These are phyloP conservation scores for Phascolomyces articulosus DNA, from an alignment of 371 early-diverging fungal species.

Conservation along the genomic window DNA sequence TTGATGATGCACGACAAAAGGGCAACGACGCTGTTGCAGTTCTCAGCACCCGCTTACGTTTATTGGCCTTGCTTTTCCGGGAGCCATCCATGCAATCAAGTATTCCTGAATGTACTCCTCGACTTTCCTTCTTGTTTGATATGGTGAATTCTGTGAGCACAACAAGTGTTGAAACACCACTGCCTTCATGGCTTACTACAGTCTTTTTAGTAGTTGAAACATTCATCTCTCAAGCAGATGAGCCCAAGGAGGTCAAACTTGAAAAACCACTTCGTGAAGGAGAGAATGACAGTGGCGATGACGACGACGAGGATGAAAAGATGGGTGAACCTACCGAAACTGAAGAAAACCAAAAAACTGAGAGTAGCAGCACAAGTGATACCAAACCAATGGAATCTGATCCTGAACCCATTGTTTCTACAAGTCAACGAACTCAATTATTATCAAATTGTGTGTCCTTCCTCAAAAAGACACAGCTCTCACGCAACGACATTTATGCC, in stretches of 20 bases:
- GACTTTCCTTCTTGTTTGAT: conserved; percentile 47
- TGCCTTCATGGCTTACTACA: conserved; percentile 65
- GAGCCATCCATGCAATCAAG: conserved; percentile 58
- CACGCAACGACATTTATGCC: conserved; percentile 61
- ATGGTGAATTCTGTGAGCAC: conserved; percentile 34
- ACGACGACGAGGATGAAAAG: conserved; percentile 22
- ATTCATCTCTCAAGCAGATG: conserved; percentile 66
- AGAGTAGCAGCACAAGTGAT: neutral
- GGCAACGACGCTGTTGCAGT: conserved; percentile 13
- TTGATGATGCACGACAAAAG: conserved; percentile 19
- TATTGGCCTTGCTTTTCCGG: conserved; percentile 67
- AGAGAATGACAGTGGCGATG: conserved; percentile 20
- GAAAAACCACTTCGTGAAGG: conserved; percentile 9
- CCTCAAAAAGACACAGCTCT: conserved; percentile 50
- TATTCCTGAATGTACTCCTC: conserved; percentile 40
- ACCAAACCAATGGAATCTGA: conserved; percentile 8
- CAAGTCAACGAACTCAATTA: conserved; percentile 39
- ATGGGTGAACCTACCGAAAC: neutral
- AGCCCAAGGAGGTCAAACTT: conserved; percentile 51
- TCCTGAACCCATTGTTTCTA: conserved; percentile 20
- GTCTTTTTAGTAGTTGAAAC: conserved; percentile 71
- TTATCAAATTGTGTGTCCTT: conserved; percentile 48
- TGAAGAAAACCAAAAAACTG: neutral
- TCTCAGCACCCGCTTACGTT: conserved; percentile 58
- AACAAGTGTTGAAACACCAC: neutral